Base-by-base conservation (phyloP, 163 green algal species). In the Chlamydomonas reinhardtii region DNA sequence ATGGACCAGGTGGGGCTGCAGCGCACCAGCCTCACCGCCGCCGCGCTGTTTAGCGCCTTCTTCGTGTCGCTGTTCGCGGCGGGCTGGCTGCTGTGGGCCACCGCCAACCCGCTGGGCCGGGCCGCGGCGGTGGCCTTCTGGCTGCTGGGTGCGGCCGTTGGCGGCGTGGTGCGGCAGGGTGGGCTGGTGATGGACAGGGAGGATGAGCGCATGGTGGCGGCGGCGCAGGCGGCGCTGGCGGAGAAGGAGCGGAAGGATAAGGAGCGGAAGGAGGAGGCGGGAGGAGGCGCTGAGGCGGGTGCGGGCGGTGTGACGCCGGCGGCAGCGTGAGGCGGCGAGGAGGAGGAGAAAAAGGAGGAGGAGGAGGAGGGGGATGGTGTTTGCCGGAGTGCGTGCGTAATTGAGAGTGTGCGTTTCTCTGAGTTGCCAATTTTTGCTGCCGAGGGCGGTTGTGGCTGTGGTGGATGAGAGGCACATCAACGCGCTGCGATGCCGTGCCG, bases 1-100 rank as follows among this genome's bases (percentile, higher is more conserved):
- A 94, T 94, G 93, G 89, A 90, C 76, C 48, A 85, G 25, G 92
- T 94, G 22, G 91, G 91, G 8, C 86, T 92, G 37, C 48, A 94
- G 74, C 56, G 68, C 37, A 91, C 79, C 78, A 89, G 74, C 31
- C 34, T 75, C 11, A 39, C 71, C 0, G 89, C 87, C 12, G 74
- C 87, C 31, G 83, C 78, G 19, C 43, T 79, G 16, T 79, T 92
- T 15, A 73, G 32, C 54, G 86, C 68, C 43, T 32, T 88, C 22
- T 83, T 94, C 34, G 78, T 74, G 17, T 76, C 73, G 25, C 82
- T 94, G 43, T 65, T 91, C 48, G 48, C 82, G 43, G 88, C 82
- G 29, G 89, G 86, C 54, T 76, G 73, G 64, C 65, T 64, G 56
- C 66, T 92, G 59, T 93, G 88, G 87, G 39, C 11, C 48, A 56